Evolutionary conservation across 345 rosid species (phyloP).

Genomic region (Brassica incana): DNA sequence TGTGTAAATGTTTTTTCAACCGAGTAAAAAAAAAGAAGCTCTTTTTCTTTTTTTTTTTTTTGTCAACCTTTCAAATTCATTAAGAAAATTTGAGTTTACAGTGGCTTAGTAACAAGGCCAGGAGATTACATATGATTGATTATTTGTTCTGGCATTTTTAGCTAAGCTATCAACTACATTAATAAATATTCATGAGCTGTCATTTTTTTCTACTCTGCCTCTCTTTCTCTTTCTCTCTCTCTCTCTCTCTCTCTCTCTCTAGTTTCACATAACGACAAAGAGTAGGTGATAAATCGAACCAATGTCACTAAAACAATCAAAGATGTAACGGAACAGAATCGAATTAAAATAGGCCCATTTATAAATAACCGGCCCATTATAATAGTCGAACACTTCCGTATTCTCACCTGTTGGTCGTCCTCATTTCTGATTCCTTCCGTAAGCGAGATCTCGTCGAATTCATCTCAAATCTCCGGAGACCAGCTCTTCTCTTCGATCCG

Average conservation of each 20-base stretch:
- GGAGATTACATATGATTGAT: no score
- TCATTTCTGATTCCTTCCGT: constrained; percentile 20
- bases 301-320: neutral
- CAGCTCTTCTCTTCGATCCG: constrained; percentile 8
- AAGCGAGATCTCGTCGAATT: constrained; percentile 29
- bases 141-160: no score
- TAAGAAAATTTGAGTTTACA: no score
- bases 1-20: neutral
- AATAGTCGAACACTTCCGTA: neutral
- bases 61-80: no score
- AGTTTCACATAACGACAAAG: neutral
- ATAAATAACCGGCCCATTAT: constrained; percentile 4
- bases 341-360: neutral
- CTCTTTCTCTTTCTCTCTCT: no score
- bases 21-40: neutral
- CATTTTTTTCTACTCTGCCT: neutral
- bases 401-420: constrained; percentile 13
- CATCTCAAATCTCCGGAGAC: neutral
- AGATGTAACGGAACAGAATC: neutral
- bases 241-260: no score
- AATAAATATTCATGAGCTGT: no score
- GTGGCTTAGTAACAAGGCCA: no score
- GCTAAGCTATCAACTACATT: no score
- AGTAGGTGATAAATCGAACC: no score
- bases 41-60: no score